These are phyloP conservation scores for Arctostaphylos glauca DNA, from an alignment of 148 eudicot species.

Conservation along the genomic window DNA sequence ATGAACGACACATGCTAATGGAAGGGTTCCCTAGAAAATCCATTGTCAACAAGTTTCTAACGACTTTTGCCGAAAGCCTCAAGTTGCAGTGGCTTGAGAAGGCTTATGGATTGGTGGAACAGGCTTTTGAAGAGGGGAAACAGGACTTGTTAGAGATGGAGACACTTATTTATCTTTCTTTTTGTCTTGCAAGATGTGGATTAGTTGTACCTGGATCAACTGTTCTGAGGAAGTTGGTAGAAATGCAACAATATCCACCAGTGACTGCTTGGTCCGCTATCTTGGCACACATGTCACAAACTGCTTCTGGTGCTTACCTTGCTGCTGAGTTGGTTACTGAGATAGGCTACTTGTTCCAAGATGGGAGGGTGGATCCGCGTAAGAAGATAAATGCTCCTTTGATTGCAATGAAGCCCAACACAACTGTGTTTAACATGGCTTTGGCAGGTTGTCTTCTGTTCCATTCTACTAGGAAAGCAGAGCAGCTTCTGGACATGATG, in stretches of 20 bases:
- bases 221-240: slow-evolving; percentile 72
- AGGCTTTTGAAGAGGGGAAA: slow-evolving; percentile 64
- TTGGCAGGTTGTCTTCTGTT: slow-evolving; percentile 74
- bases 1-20: slow-evolving; percentile 71
- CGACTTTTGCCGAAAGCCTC: slow-evolving; percentile 52
- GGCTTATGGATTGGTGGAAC: slow-evolving; percentile 70
- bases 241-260: slow-evolving; percentile 62
- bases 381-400: slow-evolving; percentile 72
- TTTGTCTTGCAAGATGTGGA: slow-evolving; percentile 61
- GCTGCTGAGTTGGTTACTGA: slow-evolving; percentile 89
- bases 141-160: slow-evolving; percentile 63
- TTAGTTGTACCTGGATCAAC: slow-evolving; percentile 60
- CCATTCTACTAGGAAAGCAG: slow-evolving; percentile 78
- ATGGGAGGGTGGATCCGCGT: slow-evolving; percentile 93
- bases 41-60: slow-evolving; percentile 50
- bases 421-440: slow-evolving; percentile 54
- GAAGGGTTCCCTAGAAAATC: slow-evolving; percentile 92
- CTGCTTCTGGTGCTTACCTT: slow-evolving; percentile 69
- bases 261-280: slow-evolving; percentile 73
- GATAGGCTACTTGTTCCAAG: slow-evolving; percentile 80
- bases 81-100: slow-evolving; percentile 59
- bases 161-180: slow-evolving; percentile 66
- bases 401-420: slow-evolving; percentile 85
- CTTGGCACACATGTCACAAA: slow-evolving; percentile 68
- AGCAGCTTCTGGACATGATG: slow-evolving; percentile 87